A percentile compares a stretch with the other conserved stretches of the same genome.
These are phyloP conservation scores for Penicillium crystallinum DNA, from an alignment of 495 filamentous ascomycete genomes.

Conservation along the genomic window DNA sequence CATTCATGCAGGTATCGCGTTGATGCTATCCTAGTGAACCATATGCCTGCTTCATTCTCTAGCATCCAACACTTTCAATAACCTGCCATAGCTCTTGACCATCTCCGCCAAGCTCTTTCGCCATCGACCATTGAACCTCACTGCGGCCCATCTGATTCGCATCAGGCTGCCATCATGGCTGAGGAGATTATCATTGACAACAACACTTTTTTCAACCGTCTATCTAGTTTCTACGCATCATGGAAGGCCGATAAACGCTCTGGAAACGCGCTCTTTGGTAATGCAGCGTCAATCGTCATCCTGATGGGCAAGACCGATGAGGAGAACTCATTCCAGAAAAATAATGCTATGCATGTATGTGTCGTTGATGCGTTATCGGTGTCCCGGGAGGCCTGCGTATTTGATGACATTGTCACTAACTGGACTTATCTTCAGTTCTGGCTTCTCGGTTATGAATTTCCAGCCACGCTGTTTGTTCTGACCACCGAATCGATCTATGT, in stretches of 20 bases:
- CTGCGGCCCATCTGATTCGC: slow-evolving; percentile 17
- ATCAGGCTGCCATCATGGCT: slow-evolving; percentile 36
- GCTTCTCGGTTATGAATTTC: slow-evolving; percentile 98
- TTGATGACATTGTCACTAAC: slow-evolving; percentile 10
- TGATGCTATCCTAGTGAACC: background rate
- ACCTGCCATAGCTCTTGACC: slow-evolving; percentile 1
- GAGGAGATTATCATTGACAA: slow-evolving; percentile 86
- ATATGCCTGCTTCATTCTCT: background rate
- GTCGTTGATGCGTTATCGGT: background rate
- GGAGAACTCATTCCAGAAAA: slow-evolving; percentile 77
- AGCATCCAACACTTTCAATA: background rate
- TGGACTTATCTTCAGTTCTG: slow-evolving; percentile 65
- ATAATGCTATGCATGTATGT: slow-evolving; percentile 89
- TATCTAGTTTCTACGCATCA: slow-evolving; percentile 75
- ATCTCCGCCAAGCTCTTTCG: background rate
- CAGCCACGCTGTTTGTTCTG: slow-evolving; percentile 86
- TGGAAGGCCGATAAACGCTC: slow-evolving; percentile 94
- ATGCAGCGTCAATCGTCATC: slow-evolving; percentile 78
- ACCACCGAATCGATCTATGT: slow-evolving; percentile 83
- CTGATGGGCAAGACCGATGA: slow-evolving; percentile 94
- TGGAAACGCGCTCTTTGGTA: slow-evolving; percentile 70
- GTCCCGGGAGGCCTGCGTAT: background rate
- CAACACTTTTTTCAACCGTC: slow-evolving; percentile 83
- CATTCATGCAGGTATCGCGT: background rate
- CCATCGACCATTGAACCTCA: slow-evolving; percentile 6